These are phyloP conservation scores for Austroboletus eburneus DNA, from an alignment of 768 basidiomycete genomes.

Conservation along the genomic window DNA sequence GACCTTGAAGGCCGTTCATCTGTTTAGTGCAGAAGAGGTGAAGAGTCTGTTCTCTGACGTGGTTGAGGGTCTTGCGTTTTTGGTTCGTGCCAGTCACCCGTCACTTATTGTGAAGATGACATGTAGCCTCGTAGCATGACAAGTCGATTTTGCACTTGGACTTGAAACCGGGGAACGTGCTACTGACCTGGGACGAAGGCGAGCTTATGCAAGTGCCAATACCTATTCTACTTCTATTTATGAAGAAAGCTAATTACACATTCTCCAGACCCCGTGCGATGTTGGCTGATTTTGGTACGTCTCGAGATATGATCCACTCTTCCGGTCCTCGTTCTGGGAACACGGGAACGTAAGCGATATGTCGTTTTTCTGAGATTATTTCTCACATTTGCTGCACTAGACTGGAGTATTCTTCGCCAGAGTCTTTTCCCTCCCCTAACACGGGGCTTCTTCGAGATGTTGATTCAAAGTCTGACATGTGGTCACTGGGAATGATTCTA, in stretches of 20 bases:
- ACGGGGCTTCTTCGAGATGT: constrained; percentile 66
- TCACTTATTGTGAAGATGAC: constrained; percentile 5
- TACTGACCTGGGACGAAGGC: constrained; percentile 89
- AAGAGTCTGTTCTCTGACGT: constrained; percentile 79
- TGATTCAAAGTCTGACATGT: constrained; percentile 92
- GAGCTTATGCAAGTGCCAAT: constrained; percentile 58
- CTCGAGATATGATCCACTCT: constrained; percentile 80
- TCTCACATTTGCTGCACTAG: constrained; percentile 31
- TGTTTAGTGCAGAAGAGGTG: constrained; percentile 83
- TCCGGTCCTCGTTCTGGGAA: constrained; percentile 77
- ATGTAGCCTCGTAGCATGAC: constrained; percentile 50
- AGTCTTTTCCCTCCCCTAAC: constrained; percentile 67
- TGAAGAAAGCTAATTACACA: neutral
- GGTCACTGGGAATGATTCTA: constrained; percentile 95
- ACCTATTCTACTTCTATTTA: neutral
- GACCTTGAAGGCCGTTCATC: constrained; percentile 72
- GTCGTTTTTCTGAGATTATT: neutral
- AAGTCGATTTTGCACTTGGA: constrained; percentile 89
- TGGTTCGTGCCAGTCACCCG: constrained; percentile 46
- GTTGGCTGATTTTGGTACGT: constrained; percentile 95
- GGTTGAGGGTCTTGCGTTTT: constrained; percentile 78
- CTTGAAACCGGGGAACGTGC: constrained; percentile 90
- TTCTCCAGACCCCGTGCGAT: constrained; percentile 77
- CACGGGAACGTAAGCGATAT: constrained; percentile 78
- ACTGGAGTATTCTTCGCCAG: constrained; percentile 86